Conservation (phyloP, 1,139 yeast species). For the Nadsonia starkeyi-henricii region DNA sequence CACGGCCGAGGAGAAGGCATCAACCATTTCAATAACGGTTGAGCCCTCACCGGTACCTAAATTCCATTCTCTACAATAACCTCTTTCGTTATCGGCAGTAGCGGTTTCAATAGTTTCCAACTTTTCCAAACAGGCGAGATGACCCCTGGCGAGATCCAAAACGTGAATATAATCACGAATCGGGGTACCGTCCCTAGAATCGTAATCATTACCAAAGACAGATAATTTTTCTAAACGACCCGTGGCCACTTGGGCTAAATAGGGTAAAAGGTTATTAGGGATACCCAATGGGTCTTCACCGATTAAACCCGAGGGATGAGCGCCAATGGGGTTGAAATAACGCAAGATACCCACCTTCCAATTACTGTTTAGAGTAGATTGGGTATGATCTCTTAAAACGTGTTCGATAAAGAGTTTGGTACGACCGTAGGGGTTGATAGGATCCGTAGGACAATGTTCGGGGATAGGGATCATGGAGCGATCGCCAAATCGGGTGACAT, state of each 20-base stretch:
- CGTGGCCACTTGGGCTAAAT: slow-evolving; percentile 63
- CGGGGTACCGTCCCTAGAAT: slow-evolving; percentile 66
- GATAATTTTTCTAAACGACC: slow-evolving; percentile 53
- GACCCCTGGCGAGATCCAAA: slow-evolving; percentile 71
- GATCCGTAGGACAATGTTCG: slow-evolving; percentile 62
- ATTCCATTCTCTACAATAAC: slow-evolving; percentile 66
- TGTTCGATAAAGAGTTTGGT: slow-evolving; percentile 58
- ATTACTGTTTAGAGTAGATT: slow-evolving; percentile 26
- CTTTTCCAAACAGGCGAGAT: slow-evolving; percentile 54
- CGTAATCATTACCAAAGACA: slow-evolving; percentile 57
- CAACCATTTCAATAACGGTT: slow-evolving; percentile 59
- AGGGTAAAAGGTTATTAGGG: slow-evolving; percentile 66
- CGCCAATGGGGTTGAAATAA: slow-evolving; percentile 76
- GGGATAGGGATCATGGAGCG: slow-evolving; percentile 69
- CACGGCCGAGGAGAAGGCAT: slow-evolving; percentile 56
- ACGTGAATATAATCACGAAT: slow-evolving; percentile 76
- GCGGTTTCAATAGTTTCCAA: slow-evolving; percentile 28
- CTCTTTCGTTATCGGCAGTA: slow-evolving; percentile 24
- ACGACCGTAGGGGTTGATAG: slow-evolving; percentile 66
- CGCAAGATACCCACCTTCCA: slow-evolving; percentile 60
- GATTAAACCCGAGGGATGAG: slow-evolving; percentile 66
- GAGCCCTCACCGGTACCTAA: slow-evolving; percentile 72
- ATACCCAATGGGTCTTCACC: slow-evolving; percentile 74
- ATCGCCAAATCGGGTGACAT: slow-evolving; percentile 45
- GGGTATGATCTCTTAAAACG: slow-evolving; percentile 43